Base-by-base conservation (phyloP, 2,329 filamentous ascomycete genomes). In the Botrytis medusae region DNA sequence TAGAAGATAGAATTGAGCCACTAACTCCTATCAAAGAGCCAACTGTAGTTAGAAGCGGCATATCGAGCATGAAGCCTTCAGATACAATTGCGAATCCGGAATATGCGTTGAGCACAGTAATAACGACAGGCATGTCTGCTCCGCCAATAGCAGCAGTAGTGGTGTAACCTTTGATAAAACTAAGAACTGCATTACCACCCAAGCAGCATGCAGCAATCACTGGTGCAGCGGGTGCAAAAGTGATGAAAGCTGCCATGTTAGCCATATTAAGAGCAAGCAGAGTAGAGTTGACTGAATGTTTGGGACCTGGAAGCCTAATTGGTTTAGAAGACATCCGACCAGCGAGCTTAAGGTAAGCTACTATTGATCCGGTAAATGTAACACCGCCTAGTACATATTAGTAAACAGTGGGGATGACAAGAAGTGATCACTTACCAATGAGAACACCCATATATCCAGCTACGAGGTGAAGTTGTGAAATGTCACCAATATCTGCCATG, bases 71-170 rank as follows among this genome's bases (percentile, higher is more conserved):
- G 81, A 97, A 91, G 0, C 94, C 94, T 82, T 97, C 94, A 0
- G 94, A 94, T 0, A 97, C 93, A 3, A 97, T 86, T 0, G 94
- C 94, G 73, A 97, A 97, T 20, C 94, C 94, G 65, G 93, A 95
- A 81, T 97, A 97, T 0, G 94, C 94, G 78, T 97, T 97, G 32
- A 97, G 83, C 1, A 97, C 94, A 0, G 93, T 97, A 76, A 97
- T 97, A 46, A 96, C 93, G 8, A 97, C 93, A 22, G 92, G 94
- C 94, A 97, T 97, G 79, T 97, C 94, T 20, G 94, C 94, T n/a
- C 94, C 94, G 34, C 94, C 94, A 79, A 97, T 97, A 0, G 93
- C 93, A 2, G 94, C 88, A 0, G 94, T 97, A 0, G 94, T 97
- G 0, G 94, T 97, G 80, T 90, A 97, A 12, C 94, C 94, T 81